A percentile compares a stretch with the other conserved stretches of the same genome.
These are phyloP conservation scores for Xylariomycetidae sp. DNA, from an alignment of 2,329 filamentous ascomycete species.

Conservation along the genomic window DNA sequence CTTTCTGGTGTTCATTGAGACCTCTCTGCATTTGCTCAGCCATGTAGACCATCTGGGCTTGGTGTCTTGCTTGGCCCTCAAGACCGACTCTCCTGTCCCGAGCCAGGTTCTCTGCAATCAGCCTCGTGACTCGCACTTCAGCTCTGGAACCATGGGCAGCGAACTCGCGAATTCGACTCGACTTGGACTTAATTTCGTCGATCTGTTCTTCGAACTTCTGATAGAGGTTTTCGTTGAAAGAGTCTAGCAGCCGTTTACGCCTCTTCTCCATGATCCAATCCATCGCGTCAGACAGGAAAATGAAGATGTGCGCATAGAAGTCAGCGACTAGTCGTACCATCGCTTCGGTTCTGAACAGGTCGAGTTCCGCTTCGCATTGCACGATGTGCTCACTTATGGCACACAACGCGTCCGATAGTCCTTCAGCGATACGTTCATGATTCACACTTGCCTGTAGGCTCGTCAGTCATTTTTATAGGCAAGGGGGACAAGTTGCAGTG, in stretches of 20 bases:
- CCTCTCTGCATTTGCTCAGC: slow-evolving; percentile 5
- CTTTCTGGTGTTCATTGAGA: slow-evolving; percentile 3
- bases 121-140: slow-evolving; percentile 5
- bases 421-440: slow-evolving; percentile 9
- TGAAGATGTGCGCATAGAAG: slow-evolving; percentile 8
- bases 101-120: slow-evolving; percentile 5
- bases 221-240: slow-evolving; percentile 9
- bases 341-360: slow-evolving; percentile 6
- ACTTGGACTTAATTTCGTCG: slow-evolving; percentile 5
- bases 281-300: slow-evolving; percentile 10
- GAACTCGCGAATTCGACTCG: slow-evolving; percentile 5
- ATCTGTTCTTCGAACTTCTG: slow-evolving; percentile 8
- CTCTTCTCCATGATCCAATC: slow-evolving; percentile 8
- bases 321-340: slow-evolving; percentile 8
- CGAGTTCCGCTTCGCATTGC: slow-evolving; percentile 7
- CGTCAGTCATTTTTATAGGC: not conserved
- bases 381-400: slow-evolving; percentile 7
- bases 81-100: slow-evolving; percentile 4
- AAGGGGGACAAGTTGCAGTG: slow-evolving; percentile 4
- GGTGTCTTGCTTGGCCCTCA: slow-evolving; percentile 2
- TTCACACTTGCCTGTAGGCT: slow-evolving; percentile 8
- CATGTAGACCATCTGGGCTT: slow-evolving; percentile 4
- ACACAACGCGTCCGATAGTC: slow-evolving; percentile 7
- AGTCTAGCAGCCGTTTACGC: slow-evolving; percentile 7
- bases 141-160: slow-evolving; percentile 7